Evolutionary conservation across 768 basidiomycete genomes (phyloP).

Genomic region (Boletus vinaceobasis): DNA sequence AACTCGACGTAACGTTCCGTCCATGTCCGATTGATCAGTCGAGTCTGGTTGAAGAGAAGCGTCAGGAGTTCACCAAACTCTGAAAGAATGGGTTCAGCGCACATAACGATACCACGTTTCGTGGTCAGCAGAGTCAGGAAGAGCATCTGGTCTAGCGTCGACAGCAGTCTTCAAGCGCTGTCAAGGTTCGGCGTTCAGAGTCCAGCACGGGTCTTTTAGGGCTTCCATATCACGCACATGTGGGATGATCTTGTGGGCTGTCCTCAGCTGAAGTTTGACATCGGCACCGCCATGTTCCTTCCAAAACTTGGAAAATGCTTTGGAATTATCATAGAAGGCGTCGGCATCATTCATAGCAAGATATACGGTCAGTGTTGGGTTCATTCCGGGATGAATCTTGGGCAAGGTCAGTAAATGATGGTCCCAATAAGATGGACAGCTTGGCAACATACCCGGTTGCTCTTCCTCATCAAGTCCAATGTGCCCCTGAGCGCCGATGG

Average conservation of each 20-base stretch:
- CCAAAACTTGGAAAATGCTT: conserved; percentile 35
- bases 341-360: conserved; percentile 14
- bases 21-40: conserved; percentile 22
- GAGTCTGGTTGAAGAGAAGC: conserved; percentile 7
- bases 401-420: background rate
- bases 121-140: conserved; percentile 34
- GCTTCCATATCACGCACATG: conserved; percentile 31
- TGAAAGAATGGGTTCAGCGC: background rate
- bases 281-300: conserved; percentile 24
- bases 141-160: conserved; percentile 19
- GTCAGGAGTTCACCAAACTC: background rate
- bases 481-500: background rate
- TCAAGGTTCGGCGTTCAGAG: background rate
- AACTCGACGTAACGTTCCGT: conserved; percentile 28
- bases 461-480: conserved; percentile 12
- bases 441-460: conserved; percentile 14
- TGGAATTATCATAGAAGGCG: conserved; percentile 36
- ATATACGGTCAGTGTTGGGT: background rate
- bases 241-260: conserved; percentile 35
- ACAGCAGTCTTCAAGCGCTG: conserved; percentile 35
- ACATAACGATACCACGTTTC: conserved; percentile 36
- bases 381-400: conserved; percentile 9
- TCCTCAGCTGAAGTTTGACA: conserved; percentile 22
- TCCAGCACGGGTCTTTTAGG: background rate
- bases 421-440: background rate